Base-by-base conservation (phyloP, 768 basidiomycete species). In the Tylopilus sp. region DNA sequence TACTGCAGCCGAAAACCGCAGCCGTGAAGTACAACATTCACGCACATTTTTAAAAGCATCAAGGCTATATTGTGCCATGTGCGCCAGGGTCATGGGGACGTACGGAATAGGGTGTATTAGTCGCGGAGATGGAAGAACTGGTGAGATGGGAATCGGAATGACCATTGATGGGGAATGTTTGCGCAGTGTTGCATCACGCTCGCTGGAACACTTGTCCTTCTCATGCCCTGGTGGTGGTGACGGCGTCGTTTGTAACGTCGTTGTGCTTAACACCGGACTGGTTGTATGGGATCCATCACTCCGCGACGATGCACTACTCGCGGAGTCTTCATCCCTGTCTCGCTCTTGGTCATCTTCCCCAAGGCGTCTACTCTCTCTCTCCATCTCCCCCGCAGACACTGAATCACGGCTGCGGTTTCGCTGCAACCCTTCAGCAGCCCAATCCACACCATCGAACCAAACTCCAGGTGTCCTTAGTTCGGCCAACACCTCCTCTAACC, bases 371-470 rank as follows among this genome's bases (percentile, higher is more conserved):
- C 36, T 18, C n/a, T 36, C 61, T 51, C 56, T 59, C 56, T 61
- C 64, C 22, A 45, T 42, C 15, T 41, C 36, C 9, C 30, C 6
- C 3, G 44, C 6, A 17, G 55, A 44, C 3, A 69, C 68, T 2
- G 74, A 66, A 44, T 77, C 74, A 26, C 74, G 76, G 46, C 78
- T 77, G 40, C 76, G 40, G 11, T 56, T 46, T 21, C 56, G 50
- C 40, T 62, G 60, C 23, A 58, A 45, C 2, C 59, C 62, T 22
- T 59, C 69, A 35, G 64, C 58, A 18, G 61, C 50, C 84, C 86
- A 88, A 61, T 88, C 84, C 3, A 85, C 73, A 0, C 86, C 86
- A 47, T 88, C 83, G 51, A 80, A 85, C 88, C 88, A 90, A 2
- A 83, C 71, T 0, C 77, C 79, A 23, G 72, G 74, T 31, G 82